phyloP scores from a whole-genome alignment of 768 basidiomycete genomes.

The Leccinum disarticulatum region DNA sequence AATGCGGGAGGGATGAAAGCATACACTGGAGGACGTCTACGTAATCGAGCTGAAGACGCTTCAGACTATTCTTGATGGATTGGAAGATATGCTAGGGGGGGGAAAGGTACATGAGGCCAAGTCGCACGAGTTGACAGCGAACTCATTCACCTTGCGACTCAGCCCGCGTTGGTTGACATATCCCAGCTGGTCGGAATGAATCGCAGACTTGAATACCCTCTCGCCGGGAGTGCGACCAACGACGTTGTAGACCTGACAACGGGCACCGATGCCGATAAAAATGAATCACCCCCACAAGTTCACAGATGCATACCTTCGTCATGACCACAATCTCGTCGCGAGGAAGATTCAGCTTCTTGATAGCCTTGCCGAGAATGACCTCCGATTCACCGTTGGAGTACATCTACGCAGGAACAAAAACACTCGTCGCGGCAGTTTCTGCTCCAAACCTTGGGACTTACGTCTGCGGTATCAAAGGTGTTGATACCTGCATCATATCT shows the following conservation, averaged over 20 bases:
- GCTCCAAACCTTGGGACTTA: slow-evolving; percentile 12
- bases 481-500: slow-evolving; percentile 39
- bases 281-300: background rate
- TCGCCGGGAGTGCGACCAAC: slow-evolving; percentile 17
- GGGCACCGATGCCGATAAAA: background rate
- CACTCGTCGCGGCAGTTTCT: background rate
- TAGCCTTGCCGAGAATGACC: slow-evolving; percentile 67
- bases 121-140: slow-evolving; percentile 28
- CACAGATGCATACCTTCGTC: slow-evolving; percentile 53
- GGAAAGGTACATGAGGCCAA: background rate
- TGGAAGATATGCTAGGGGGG: slow-evolving; percentile 55
- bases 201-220: slow-evolving; percentile 17
- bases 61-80: slow-evolving; percentile 42
- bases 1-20: background rate
- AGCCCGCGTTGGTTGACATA: slow-evolving; percentile 50
- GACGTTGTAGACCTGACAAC: slow-evolving; percentile 45
- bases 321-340: slow-evolving; percentile 78
- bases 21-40: slow-evolving; percentile 57
- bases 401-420: slow-evolving; percentile 35
- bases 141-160: slow-evolving; percentile 40
- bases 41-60: slow-evolving; percentile 50
- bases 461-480: slow-evolving; percentile 36
- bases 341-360: slow-evolving; percentile 63
- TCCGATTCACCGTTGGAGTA: slow-evolving; percentile 72
- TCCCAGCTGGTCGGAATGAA: slow-evolving; percentile 37